Evolutionary conservation across 169 alveolate species (phyloP).

Genomic region (Plasmodium yoelii): DNA sequence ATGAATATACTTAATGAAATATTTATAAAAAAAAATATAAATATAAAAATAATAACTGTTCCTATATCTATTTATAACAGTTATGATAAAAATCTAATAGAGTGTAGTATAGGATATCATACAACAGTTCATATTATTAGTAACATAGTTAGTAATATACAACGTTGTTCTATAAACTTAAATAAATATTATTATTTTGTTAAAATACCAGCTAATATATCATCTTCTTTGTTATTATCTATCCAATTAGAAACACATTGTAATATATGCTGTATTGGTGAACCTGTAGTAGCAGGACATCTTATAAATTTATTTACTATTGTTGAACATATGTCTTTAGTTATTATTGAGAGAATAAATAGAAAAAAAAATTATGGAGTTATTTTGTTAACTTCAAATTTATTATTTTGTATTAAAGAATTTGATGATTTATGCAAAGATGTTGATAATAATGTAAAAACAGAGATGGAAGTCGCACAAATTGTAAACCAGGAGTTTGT

Average conservation of each 20-base stretch:
- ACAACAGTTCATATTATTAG: slow-evolving; percentile 29
- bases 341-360: slow-evolving; percentile 37
- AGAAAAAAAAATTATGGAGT: slow-evolving; percentile 32
- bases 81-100: slow-evolving; percentile 25
- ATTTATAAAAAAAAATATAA: slow-evolving; percentile 14
- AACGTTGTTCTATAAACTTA: slow-evolving; percentile 16
- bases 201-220: slow-evolving; percentile 28
- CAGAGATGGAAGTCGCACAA: neutral
- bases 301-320: slow-evolving; percentile 7
- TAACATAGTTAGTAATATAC: slow-evolving; percentile 32
- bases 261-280: slow-evolving; percentile 47
- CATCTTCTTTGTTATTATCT: slow-evolving; percentile 22
- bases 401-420: slow-evolving; percentile 27
- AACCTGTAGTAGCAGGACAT: slow-evolving; percentile 11
- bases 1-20: slow-evolving; percentile 53
- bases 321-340: slow-evolving; percentile 2
- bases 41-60: slow-evolving; percentile 25
- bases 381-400: slow-evolving; percentile 42
- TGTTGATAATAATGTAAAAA: slow-evolving; percentile 11
- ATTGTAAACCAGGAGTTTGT: slow-evolving; percentile 4
- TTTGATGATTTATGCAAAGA: slow-evolving; percentile 16
- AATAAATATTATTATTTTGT: slow-evolving; percentile 25
- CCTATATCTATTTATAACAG: slow-evolving; percentile 53
- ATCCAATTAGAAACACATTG: slow-evolving; percentile 53
- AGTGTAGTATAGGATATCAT: slow-evolving; percentile 57